phyloP scores from a whole-genome alignment of 192 early-diverging fungal genomes.

The Umbelopsis ramanniana region DNA sequence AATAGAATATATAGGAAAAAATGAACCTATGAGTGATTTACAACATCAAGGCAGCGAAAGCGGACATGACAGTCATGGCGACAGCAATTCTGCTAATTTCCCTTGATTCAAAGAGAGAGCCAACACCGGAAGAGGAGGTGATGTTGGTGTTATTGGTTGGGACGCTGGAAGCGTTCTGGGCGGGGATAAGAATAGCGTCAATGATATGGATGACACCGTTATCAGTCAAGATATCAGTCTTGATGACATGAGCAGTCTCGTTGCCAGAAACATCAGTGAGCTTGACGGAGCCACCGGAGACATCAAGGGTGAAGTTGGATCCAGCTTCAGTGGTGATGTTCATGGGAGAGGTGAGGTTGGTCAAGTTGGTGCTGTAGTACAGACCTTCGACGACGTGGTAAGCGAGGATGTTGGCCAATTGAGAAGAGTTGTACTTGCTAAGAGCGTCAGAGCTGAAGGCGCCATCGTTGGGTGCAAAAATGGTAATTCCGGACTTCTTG shows the following conservation, averaged over 20 bases:
- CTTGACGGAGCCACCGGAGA: background rate
- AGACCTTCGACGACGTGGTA: conserved; percentile 52
- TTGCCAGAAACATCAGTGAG: conserved; percentile 11
- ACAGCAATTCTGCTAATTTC: background rate
- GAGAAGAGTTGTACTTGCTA: conserved; percentile 53
- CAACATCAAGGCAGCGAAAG: conserved; percentile 6
- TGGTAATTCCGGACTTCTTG: conserved; percentile 55
- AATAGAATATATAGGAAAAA: conserved; percentile 1
- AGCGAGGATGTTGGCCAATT: conserved; percentile 49
- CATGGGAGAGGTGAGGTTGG: background rate
- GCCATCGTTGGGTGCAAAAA: conserved; percentile 67
- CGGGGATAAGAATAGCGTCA: conserved; percentile 38
- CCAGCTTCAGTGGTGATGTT: conserved; percentile 6
- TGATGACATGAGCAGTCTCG: background rate
- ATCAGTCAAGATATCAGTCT: conserved; percentile 41
- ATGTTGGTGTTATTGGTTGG: conserved; percentile 13
- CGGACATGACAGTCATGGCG: conserved; percentile 5
- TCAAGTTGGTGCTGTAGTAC: conserved; percentile 7
- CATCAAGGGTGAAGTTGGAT: background rate
- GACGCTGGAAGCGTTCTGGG: conserved; percentile 7
- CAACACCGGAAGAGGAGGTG: conserved; percentile 4
- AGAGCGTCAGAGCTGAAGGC: conserved; percentile 67
- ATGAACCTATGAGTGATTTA: background rate
- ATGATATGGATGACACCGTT: conserved; percentile 57
- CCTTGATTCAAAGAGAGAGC: background rate